Conservation (phyloP, 768 basidiomycete genomes). For the Agrocybe praecox region DNA sequence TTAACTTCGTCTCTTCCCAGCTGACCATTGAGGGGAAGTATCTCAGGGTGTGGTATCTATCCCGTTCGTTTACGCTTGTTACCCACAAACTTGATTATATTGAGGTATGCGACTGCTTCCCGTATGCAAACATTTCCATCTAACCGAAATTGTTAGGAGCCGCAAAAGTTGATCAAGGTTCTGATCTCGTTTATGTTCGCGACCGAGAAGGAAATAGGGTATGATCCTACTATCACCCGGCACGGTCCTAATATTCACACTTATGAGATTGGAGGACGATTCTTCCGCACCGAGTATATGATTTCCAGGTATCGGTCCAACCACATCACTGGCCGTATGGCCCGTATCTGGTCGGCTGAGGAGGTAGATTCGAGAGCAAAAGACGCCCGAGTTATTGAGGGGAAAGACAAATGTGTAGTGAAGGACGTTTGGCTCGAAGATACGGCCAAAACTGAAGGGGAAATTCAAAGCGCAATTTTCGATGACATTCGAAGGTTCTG, state of each 20-base stretch:
- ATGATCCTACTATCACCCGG: slow-evolving; percentile 11
- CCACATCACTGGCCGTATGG: slow-evolving; percentile 13
- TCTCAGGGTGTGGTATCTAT: background rate
- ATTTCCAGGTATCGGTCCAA: slow-evolving; percentile 11
- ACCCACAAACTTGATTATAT: background rate
- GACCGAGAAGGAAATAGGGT: slow-evolving; percentile 15
- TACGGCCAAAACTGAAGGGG: slow-evolving; percentile 5
- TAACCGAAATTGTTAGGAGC: slow-evolving; percentile 10
- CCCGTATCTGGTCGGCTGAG: slow-evolving; percentile 5
- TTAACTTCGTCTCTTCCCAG: background rate
- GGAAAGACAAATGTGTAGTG: slow-evolving; percentile 3
- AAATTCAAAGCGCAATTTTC: slow-evolving; percentile 16
- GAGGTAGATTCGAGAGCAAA: background rate
- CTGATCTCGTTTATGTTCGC: slow-evolving; percentile 21
- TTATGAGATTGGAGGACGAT: slow-evolving; percentile 6
- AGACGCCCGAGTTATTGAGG: background rate
- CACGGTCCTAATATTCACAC: background rate
- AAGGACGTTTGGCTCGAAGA: slow-evolving; percentile 22
- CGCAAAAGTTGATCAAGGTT: slow-evolving; percentile 11
- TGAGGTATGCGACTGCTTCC: background rate
- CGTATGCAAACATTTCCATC: background rate
- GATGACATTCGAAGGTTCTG: slow-evolving; percentile 1
- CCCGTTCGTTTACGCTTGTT: background rate
- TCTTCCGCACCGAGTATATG: slow-evolving; percentile 9
- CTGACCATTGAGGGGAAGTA: background rate